phyloP scores from a whole-genome alignment of 106 monocot genomes.

The Amphibolis antarctica region DNA sequence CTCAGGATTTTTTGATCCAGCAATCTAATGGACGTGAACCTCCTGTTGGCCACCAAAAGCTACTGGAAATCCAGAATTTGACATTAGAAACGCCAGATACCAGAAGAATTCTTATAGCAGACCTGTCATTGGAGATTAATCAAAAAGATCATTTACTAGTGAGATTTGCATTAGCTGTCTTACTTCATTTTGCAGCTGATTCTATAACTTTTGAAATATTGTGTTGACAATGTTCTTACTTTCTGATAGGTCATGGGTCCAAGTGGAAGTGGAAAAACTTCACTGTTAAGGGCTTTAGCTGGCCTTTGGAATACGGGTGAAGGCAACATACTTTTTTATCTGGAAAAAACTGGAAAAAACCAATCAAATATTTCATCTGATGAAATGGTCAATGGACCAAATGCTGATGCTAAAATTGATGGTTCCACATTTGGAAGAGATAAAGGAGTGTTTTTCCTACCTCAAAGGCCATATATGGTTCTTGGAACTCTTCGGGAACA shows the following conservation, averaged over 20 bases:
- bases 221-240: slow-evolving; percentile 2
- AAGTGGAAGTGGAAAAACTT: slow-evolving; percentile 96
- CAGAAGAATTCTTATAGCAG: slow-evolving; percentile 47
- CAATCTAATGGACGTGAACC: slow-evolving; percentile 44
- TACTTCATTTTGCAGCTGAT: background rate
- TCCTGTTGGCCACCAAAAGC: slow-evolving; percentile 10
- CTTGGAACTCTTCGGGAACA: slow-evolving; percentile 81
- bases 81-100: slow-evolving; percentile 75
- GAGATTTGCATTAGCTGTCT: background rate
- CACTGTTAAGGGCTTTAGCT: slow-evolving; percentile 85
- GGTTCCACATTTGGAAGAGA: slow-evolving; percentile 30
- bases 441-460: slow-evolving; percentile 66
- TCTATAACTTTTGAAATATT: background rate
- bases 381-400: slow-evolving; percentile 7
- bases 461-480: slow-evolving; percentile 94
- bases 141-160: slow-evolving; percentile 81
- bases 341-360: slow-evolving; percentile 12
- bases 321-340: slow-evolving; percentile 55
- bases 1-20: slow-evolving; percentile 11
- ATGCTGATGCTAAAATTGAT: background rate
- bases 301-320: slow-evolving; percentile 78
- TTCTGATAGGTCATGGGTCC: slow-evolving; percentile 77
- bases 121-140: slow-evolving; percentile 53
- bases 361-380: slow-evolving; percentile 8
- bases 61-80: slow-evolving; percentile 67